Percentiles rank a stretch among this genome's conserved stretches.
phyloP scores from a whole-genome alignment of 1,284 basidiomycete species.

The Mycena citricolor region DNA sequence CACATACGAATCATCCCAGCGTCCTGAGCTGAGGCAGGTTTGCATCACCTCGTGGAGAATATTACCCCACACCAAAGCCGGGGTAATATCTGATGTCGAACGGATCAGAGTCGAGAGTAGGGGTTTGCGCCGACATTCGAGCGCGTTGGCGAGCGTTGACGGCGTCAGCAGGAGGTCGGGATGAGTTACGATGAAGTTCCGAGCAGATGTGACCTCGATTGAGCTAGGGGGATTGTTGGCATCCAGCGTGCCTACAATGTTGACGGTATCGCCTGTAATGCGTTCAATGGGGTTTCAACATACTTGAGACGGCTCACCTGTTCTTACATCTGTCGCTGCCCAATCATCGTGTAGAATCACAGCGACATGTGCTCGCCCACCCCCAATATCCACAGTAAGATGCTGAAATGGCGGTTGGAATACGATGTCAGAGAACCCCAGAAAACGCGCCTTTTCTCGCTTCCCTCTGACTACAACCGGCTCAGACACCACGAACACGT shows the following conservation, averaged over 20 bases:
- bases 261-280: constrained; percentile 73
- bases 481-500: constrained; percentile 45
- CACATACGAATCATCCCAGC: constrained; percentile 63
- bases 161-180: constrained; percentile 89
- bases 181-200: constrained; percentile 77
- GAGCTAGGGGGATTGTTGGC: constrained; percentile 34
- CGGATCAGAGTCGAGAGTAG: constrained; percentile 65
- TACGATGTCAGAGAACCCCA: constrained; percentile 4
- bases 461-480: constrained; percentile 24
- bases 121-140: constrained; percentile 81
- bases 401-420: too few species aligned
- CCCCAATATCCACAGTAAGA: constrained; percentile 43
- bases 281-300: not conserved
- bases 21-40: constrained; percentile 57
- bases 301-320: not conserved
- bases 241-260: constrained; percentile 62
- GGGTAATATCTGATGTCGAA: constrained; percentile 57
- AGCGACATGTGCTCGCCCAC: constrained; percentile 38
- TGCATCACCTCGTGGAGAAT: constrained; percentile 91
- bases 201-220: constrained; percentile 56
- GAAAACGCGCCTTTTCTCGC: constrained; percentile 39
- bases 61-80: constrained; percentile 83
- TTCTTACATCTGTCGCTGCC: constrained; percentile 50
- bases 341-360: constrained; percentile 69
- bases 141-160: constrained; percentile 80